Conservation (phyloP, 2,329 filamentous ascomycete species). For the Dactylellina leptospora region DNA sequence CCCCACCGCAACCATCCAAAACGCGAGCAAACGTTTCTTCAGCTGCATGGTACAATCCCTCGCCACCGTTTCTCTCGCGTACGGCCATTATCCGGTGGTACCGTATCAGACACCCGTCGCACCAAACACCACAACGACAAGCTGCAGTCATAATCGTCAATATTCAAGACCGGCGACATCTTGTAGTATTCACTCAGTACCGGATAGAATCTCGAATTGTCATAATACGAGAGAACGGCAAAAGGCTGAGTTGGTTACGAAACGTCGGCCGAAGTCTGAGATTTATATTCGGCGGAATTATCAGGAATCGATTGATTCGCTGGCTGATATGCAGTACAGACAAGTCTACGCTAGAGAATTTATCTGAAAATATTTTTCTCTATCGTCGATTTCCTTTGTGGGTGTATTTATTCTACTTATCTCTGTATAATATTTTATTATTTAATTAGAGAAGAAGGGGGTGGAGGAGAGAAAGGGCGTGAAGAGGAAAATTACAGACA, state of each 20-base stretch:
- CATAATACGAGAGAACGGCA: conserved; percentile 33
- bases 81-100: conserved; percentile 45
- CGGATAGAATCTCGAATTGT: conserved; percentile 29
- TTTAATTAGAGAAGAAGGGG: too few species aligned
- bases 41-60: conserved; percentile 45
- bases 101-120: conserved; percentile 6
- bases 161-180: conserved; percentile 8
- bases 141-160: too few species aligned
- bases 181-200: conserved; percentile 23
- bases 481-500: neutral
- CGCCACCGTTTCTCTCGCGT: conserved; percentile 42
- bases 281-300: conserved; percentile 22
- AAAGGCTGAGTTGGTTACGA: conserved; percentile 21
- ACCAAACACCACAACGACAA: neutral
- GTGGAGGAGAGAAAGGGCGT: too few species aligned
- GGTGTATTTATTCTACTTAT: conserved; percentile 7
- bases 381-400: conserved; percentile 2
- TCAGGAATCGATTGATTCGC: conserved; percentile 37
- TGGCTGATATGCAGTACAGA: conserved; percentile 19
- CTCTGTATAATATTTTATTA: conserved; percentile 36
- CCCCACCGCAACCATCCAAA: conserved; percentile 18
- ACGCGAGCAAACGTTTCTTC: conserved; percentile 44
- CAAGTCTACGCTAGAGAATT: conserved; percentile 42
- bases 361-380: conserved; percentile 7
- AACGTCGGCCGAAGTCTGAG: conserved; percentile 33